Evolutionary conservation across 2,329 filamentous ascomycete species (phyloP).

Genomic region (Hymenoscyphus albidus): DNA sequence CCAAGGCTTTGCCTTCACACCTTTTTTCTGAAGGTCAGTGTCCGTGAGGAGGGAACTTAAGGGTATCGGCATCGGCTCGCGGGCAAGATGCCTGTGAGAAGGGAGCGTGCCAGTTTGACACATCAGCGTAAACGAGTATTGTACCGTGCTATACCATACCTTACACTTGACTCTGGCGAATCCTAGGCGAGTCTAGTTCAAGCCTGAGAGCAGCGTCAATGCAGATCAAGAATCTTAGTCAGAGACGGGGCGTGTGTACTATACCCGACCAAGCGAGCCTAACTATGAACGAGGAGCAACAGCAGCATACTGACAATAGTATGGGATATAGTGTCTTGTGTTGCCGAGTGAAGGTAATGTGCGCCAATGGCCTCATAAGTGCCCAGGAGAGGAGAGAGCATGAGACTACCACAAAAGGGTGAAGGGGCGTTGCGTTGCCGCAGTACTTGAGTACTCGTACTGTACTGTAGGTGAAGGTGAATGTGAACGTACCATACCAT

Average conservation of each 20-base stretch:
- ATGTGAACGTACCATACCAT: no score
- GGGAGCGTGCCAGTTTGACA: neutral
- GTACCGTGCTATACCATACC: neutral
- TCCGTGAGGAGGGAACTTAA: neutral
- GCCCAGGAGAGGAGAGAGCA: neutral
- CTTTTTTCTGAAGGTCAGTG: neutral
- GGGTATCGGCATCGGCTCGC: neutral
- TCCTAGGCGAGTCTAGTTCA: neutral
- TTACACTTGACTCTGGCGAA: neutral
- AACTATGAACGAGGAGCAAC: neutral
- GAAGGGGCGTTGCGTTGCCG: neutral
- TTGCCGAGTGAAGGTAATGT: neutral
- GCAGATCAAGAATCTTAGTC: slow-evolving; percentile 2
- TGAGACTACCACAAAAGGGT: neutral
- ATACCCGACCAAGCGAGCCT: neutral
- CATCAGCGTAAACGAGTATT: neutral
- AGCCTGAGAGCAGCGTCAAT: neutral
- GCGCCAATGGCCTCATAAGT: neutral
- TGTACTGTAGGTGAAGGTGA: no score
- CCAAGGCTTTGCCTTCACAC: neutral
- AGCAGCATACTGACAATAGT: neutral
- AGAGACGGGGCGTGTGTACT: neutral
- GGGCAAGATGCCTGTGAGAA: neutral
- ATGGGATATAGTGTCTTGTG: neutral
- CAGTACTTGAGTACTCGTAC: no score